Conservation (phyloP, 192 early-diverging fungal species). For the Allomyces macrogynus region DNA sequence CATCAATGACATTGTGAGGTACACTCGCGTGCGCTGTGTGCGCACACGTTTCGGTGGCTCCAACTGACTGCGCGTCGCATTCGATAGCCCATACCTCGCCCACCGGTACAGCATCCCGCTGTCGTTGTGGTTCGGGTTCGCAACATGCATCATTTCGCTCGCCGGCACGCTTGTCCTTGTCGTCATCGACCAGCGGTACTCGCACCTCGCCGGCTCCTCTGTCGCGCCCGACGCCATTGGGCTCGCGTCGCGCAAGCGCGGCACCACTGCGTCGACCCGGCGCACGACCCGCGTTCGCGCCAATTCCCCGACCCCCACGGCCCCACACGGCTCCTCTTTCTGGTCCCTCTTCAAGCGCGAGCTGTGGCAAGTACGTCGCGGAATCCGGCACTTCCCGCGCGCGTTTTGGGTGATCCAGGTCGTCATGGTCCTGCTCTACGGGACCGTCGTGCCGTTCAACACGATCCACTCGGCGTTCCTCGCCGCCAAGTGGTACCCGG, state of each 20-base stretch:
- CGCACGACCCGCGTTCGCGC: no score
- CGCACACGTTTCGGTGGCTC: no score
- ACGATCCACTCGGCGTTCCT: constrained; percentile 38
- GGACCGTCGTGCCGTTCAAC: constrained; percentile 38
- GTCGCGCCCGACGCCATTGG: background rate
- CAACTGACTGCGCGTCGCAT: no score
- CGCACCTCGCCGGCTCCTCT: background rate
- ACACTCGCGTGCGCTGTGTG: no score
- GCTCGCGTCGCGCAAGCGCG: background rate
- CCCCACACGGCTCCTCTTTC: background rate
- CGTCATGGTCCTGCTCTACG: constrained; percentile 26
- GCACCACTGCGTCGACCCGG: no score
- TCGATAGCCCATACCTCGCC: constrained; percentile 18
- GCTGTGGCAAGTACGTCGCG: background rate
- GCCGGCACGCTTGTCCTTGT: constrained; percentile 3
- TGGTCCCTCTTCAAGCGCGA: background rate
- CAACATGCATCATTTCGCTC: constrained; percentile 22
- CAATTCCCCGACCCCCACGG: no score
- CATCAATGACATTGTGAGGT: constrained; percentile 25
- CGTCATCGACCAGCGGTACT: constrained; percentile 3
- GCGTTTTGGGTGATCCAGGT: constrained; percentile 23
- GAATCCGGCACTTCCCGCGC: constrained; percentile 11
- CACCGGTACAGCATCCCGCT: constrained; percentile 12
- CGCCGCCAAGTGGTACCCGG: constrained; percentile 27
- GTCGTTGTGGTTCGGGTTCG: constrained; percentile 26